Evolutionary conservation across 2,329 filamentous ascomycete genomes (phyloP), one percentile per base, ranked within the genome.

Genomic region (Venturia carpophila): DNA sequence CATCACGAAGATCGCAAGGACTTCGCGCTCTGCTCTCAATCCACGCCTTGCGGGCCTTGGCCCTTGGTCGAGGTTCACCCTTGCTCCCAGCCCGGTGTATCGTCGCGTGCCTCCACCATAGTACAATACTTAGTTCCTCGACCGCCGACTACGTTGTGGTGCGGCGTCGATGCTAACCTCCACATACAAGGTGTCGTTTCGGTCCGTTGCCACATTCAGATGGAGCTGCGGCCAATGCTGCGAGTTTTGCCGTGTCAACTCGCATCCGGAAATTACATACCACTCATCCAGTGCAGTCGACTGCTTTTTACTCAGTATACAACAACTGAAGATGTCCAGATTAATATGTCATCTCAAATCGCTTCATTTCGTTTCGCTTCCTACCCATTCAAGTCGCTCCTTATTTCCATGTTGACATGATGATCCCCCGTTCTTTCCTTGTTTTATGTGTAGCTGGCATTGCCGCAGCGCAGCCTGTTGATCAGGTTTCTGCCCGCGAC

Each of bases 191-290:
- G 30, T 34, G 27, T 21, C 17, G 5, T 7, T 11, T 58, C 27
- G 27, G 52, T 5, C 30, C 30, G 30, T 10, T 15, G 24, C 30
- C 17, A 37, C 13, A 7, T 19, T 37, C 27, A 58, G 21, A 52
- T 37, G 52, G 52, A 39, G 1, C 5, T 9, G 30, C 52, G 52
- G 52, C 27, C 27, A 58, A 37, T 0, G 17, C 19, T n/a, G 52
- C 52, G 24, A 52, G 47, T 27, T 52, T 15, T 52, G 52, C 52
- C 52, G 27, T 58, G 52, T 27, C 37, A n/a, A 56, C 27, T n/a
- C 37, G 30, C 37, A 58, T 3, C 6, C 52, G 30, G 52, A 58
- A 37, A 58, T 58, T 58, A n/a, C 47, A 27, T 49, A 15, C 21
- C 47, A 49, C 21, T 49, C 7, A 10, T 49, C 45, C 6, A 47